Evolutionary conservation across 805 yeast genomes (phyloP).

Genomic region (Sugiyamaella qingdaonensis): DNA sequence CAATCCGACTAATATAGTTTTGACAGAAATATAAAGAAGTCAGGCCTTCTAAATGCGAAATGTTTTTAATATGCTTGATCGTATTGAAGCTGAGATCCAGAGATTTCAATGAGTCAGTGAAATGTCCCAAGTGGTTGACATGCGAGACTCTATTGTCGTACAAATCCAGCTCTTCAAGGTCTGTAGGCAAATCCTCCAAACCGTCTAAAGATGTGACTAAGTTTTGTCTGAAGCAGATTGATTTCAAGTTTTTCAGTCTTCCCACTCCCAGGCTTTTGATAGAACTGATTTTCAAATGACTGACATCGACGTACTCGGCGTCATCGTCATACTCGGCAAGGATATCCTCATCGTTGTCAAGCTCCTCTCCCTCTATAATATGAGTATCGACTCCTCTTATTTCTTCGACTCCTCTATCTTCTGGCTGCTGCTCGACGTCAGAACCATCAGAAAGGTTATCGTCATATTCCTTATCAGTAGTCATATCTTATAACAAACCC

Average conservation of each 20-base stretch:
- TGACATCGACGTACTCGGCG: slow-evolving; percentile 30
- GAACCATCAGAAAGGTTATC: neutral
- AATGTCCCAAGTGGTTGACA: slow-evolving; percentile 63
- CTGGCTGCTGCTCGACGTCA: neutral
- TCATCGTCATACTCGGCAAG: slow-evolving; percentile 15
- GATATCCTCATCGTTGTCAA: slow-evolving; percentile 62
- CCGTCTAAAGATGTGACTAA: slow-evolving; percentile 68
- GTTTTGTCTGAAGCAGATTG: slow-evolving; percentile 78
- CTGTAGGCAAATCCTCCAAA: slow-evolving; percentile 54
- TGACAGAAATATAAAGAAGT: slow-evolving; percentile 81
- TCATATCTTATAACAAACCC: neutral
- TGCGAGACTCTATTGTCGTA: slow-evolving; percentile 91
- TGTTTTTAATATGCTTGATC: slow-evolving; percentile 77
- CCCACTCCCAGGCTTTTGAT: slow-evolving; percentile 8
- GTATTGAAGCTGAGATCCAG: slow-evolving; percentile 88
- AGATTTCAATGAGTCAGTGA: slow-evolving; percentile 46
- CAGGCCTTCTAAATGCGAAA: slow-evolving; percentile 57
- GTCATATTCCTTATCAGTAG: neutral
- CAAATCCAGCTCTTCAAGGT: slow-evolving; percentile 73
- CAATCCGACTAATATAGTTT: slow-evolving; percentile 72
- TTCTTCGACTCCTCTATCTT: neutral
- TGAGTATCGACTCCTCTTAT: slow-evolving; percentile 7
- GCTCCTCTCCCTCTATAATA: slow-evolving; percentile 39
- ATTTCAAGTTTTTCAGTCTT: slow-evolving; percentile 49
- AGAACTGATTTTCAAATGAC: slow-evolving; percentile 9